Conservation (phyloP, 2,329 filamentous ascomycete genomes). For the Xylariaceae sp. region DNA sequence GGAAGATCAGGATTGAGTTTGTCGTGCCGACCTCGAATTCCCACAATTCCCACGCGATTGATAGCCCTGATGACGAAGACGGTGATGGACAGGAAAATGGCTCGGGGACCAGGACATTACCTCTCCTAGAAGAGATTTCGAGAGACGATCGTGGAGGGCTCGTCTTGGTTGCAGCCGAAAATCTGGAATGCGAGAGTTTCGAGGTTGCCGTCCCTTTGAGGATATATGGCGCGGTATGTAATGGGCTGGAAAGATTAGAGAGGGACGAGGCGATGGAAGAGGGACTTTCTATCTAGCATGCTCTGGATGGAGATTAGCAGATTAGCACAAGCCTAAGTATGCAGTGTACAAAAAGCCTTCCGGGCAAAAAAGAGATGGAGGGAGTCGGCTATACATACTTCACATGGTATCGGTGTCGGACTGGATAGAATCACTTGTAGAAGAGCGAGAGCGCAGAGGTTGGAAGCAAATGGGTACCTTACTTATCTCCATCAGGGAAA, state of each 20-base stretch:
- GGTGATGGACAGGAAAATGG: neutral
- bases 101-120: constrained; percentile 16
- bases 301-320: too few relatives aligned
- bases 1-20: constrained; percentile 89
- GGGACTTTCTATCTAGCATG: constrained; percentile 25
- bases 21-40: constrained; percentile 61
- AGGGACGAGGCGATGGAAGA: constrained; percentile 51
- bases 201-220: constrained; percentile 81
- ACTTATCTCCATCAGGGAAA: too few relatives aligned
- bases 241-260: constrained; percentile 53
- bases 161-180: constrained; percentile 73
- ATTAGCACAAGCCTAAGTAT: too few relatives aligned
- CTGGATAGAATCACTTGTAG: too few relatives aligned
- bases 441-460: too few relatives aligned
- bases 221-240: constrained; percentile 67
- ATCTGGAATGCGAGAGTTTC: constrained; percentile 80
- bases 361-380: too few relatives aligned
- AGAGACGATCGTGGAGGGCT: constrained; percentile 72
- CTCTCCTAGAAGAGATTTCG: constrained; percentile 73
- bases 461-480: too few relatives aligned
- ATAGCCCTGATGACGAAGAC: constrained; percentile 24
- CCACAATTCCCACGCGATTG: constrained; percentile 3
- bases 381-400: too few relatives aligned
- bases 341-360: too few relatives aligned
- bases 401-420: too few relatives aligned